phyloP scores from a whole-genome alignment of 192 early-diverging fungal genomes.

The Coemansia sp. region DNA sequence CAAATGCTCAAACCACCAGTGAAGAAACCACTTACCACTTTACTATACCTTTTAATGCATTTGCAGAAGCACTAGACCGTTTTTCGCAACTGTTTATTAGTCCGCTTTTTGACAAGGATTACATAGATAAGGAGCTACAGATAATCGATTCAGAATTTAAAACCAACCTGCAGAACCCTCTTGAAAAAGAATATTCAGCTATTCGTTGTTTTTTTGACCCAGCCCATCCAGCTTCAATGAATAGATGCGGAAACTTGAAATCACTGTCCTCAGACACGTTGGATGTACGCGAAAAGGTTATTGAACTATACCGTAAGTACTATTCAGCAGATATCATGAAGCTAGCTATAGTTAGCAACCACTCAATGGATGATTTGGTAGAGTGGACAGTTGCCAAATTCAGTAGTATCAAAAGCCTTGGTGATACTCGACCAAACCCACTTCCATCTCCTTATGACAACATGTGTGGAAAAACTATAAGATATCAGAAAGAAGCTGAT shows the following conservation, averaged over 20 bases:
- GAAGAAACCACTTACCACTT: conserved; percentile 24
- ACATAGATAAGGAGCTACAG: conserved; percentile 81
- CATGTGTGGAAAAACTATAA: conserved; percentile 66
- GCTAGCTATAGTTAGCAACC: conserved; percentile 79
- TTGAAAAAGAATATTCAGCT: neutral
- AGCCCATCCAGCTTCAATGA: conserved; percentile 75
- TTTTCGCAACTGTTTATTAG: conserved; percentile 83
- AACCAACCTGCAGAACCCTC: conserved; percentile 73
- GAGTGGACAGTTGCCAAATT: conserved; percentile 79
- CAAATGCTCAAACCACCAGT: conserved; percentile 27
- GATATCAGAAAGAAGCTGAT: conserved; percentile 68
- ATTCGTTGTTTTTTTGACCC: conserved; percentile 40
- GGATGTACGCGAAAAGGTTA: conserved; percentile 71
- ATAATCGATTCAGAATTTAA: conserved; percentile 94
- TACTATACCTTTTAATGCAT: conserved; percentile 27
- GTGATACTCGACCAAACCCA: conserved; percentile 58
- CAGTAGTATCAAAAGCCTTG: conserved; percentile 69
- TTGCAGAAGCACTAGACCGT: conserved; percentile 61
- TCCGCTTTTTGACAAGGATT: conserved; percentile 74
- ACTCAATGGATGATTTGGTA: conserved; percentile 68
- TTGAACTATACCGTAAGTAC: conserved; percentile 77
- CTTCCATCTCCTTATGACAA: conserved; percentile 63
- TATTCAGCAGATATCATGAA: conserved; percentile 96
- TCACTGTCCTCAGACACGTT: conserved; percentile 65
- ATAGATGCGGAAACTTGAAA: conserved; percentile 78